These are phyloP conservation scores for Epichloe brachyelytri DNA, from an alignment of 2,329 filamentous ascomycete species.

Conservation along the genomic window DNA sequence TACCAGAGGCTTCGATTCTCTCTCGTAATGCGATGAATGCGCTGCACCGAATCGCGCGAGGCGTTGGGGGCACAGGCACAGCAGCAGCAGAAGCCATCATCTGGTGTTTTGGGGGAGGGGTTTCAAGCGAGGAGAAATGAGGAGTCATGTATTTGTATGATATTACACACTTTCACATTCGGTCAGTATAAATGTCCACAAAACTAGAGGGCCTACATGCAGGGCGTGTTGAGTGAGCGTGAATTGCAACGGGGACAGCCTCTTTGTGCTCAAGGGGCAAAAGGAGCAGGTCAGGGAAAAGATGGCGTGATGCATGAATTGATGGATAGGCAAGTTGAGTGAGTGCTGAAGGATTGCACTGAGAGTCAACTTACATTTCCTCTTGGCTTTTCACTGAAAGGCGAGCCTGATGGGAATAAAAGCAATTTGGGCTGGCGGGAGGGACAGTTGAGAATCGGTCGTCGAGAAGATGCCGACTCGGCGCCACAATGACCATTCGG, in stretches of 20 bases:
- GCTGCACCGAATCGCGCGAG: conserved; percentile 29
- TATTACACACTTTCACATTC: too few relatives aligned
- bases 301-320: too few relatives aligned
- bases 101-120: conserved; percentile 5
- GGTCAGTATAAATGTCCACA: too few relatives aligned
- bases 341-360: too few relatives aligned
- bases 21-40: conserved; percentile 42
- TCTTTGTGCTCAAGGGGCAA: too few relatives aligned
- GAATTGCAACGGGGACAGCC: too few relatives aligned
- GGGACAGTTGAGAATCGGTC: neutral
- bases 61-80: conserved; percentile 13
- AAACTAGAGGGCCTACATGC: too few relatives aligned
- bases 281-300: too few relatives aligned
- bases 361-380: neutral
- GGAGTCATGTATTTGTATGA: too few relatives aligned
- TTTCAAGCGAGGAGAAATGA: neutral
- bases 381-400: neutral
- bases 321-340: too few relatives aligned
- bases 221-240: too few relatives aligned
- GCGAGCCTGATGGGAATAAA: neutral
- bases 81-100: conserved; percentile 21
- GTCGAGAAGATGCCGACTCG: neutral
- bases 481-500: neutral
- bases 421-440: neutral
- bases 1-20: conserved; percentile 72